Base-by-base conservation (phyloP, 2,329 filamentous ascomycete genomes). In the Pseudogymnoascus sp. region DNA sequence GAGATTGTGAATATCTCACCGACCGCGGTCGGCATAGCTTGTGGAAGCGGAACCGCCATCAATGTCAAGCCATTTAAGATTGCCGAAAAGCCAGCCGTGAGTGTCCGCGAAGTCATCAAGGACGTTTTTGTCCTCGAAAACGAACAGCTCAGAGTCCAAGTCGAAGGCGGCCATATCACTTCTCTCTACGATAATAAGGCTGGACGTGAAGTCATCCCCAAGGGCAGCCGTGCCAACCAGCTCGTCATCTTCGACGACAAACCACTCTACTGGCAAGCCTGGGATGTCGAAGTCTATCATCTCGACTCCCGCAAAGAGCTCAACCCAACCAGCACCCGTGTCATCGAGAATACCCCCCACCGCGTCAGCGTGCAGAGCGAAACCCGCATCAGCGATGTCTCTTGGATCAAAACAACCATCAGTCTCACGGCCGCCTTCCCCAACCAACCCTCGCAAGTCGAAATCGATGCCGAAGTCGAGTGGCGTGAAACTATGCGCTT, bases 401-500 rank as follows among this genome's bases (percentile, higher is more conserved):
- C 91, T 71, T 92, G 88, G 78, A 82, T 96, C 69, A 92, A 88
- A 73, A 94, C 91, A 0, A 92, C 89, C 18, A 89, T 97, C 69
- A 92, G 85, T 61, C 81, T 99, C 18, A 81, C 86, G 2, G 88
- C 90, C 1, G 82, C 85, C 12, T 75, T 89, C 18, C 79, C 85
- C 58, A 83, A 84, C 38, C 78, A 85, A 35, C 82, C 84, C 33
- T 88, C 87, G 0, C 86, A 85, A 65, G 82, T 97, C 14, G 89
- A 95, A 66, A 86, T 93, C 65, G 82, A 85, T 39, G 88, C 87
- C 58, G 90, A 95, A 67, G 90, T 97, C n/a, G 90, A 97, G 71
- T 99, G 94, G 94, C 89, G 88, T 67, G 94, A 99, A 74, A 91
- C 86, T 11, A 97, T 94, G 88, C 96, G 94, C 72, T 97, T 97